Base-by-base conservation (phyloP, 345 rosid species). In the Arabidopsis suecica region DNA sequence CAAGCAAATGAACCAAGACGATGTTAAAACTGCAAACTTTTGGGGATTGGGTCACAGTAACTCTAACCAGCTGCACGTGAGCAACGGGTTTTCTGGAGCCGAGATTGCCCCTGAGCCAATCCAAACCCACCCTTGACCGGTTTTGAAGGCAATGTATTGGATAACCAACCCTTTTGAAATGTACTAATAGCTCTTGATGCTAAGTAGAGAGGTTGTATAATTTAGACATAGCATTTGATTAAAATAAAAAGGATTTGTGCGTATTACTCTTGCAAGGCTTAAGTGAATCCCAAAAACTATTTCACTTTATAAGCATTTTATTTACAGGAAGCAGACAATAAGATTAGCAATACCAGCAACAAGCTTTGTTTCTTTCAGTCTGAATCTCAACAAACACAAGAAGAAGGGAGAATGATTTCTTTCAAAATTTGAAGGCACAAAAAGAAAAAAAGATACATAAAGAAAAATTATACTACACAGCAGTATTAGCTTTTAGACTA, bases 1-100 rank as follows among this genome's bases (percentile, higher is more conserved):
- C 47, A 89, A 79, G 76, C 71, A 84, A 33, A 92, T 95, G 98
- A 34, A 41, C 42, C 86, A 83, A 80, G 98, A 92, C 63, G 99
- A 95, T 64, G 57, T 41, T 28, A 95, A 92, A 65, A 42, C 90
- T 7, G 93, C 89, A 55, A 62, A 74, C 23, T 73, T 83, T 30
- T 90, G 97, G 97, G 88, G 93, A 69, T 51, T 80, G 32, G 85
- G 80, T 55, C 82, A 68, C 25, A 42, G 34, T 37, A 20, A 37
- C 72, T 23, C 32, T 28, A 20, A 48, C 77, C 79, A 69, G 57
- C 87, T 76, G 45, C 34, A 50, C 30, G 7, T 64, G n/a, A 68
- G 72, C 23, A 82, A 79, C 7, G 85, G 82, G 55, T 80, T 79
- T 58, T 65, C 82, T 61, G 87, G 79, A 40, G 89, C 90, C 0